Evolutionary conservation across 2,329 filamentous ascomycete genomes (phyloP).

Genomic region (Colletotrichum lupini): DNA sequence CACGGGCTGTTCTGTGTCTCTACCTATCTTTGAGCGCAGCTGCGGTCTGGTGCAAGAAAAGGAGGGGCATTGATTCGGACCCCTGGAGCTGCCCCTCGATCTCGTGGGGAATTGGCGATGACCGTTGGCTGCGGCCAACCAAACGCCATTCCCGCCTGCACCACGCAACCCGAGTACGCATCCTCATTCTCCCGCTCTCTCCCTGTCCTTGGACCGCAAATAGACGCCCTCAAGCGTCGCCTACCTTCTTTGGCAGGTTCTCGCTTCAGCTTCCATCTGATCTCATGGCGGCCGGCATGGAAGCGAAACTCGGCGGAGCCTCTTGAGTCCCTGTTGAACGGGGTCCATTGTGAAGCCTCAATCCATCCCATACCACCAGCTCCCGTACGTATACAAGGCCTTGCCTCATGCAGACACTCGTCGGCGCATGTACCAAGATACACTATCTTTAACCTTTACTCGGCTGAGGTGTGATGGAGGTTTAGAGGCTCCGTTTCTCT

Average conservation of each 20-base stretch:
- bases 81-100: conserved; percentile 34
- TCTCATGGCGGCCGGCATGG: background rate
- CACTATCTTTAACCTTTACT: background rate
- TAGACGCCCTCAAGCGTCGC: conserved; percentile 13
- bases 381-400: no score
- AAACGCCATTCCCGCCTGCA: conserved; percentile 30
- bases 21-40: background rate
- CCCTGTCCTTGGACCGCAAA: conserved; percentile 5
- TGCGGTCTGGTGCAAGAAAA: background rate
- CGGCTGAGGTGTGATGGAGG: background rate
- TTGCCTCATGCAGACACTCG: conserved; percentile 7
- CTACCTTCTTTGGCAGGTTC: conserved; percentile 13
- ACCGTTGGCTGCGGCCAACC: conserved; percentile 29
- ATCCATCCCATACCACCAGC: no score
- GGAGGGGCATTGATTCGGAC: conserved; percentile 31
- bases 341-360: no score
- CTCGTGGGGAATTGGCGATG: conserved; percentile 34
- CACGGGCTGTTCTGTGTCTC: background rate
- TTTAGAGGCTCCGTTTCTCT: background rate
- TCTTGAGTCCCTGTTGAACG: background rate
- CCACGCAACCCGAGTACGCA: conserved; percentile 8
- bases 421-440: background rate
- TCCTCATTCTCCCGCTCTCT: background rate
- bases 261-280: conserved; percentile 3
- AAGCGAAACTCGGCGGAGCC: background rate